Conservation (phyloP, 2,329 filamentous ascomycete genomes). For the Verticillium tricorpus region DNA sequence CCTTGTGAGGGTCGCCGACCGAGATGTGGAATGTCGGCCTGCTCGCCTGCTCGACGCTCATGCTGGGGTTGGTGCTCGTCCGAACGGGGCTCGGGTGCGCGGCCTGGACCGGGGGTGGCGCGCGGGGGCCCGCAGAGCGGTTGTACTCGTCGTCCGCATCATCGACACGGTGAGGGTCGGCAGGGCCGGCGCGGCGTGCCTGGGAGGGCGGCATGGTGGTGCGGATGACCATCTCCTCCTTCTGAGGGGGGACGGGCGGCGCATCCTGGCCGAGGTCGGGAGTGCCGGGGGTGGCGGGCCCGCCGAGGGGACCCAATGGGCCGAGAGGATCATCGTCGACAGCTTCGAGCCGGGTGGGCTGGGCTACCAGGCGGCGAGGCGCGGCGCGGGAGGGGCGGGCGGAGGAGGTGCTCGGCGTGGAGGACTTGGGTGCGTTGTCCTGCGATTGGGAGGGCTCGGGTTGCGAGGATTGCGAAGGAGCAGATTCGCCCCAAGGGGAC, state of each 20-base stretch:
- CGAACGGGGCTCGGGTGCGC: constrained; percentile 47
- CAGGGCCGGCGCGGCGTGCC: constrained; percentile 38
- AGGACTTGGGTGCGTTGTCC: constrained; percentile 21
- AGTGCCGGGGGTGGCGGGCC: constrained; percentile 28
- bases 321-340: constrained; percentile 69
- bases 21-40: constrained; percentile 88
- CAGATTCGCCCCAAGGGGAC: constrained; percentile 49
- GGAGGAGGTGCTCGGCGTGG: constrained; percentile 20
- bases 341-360: constrained; percentile 73
- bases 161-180: constrained; percentile 62
- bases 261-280: constrained; percentile 45
- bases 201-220: constrained; percentile 47
- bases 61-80: constrained; percentile 64
- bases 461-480: constrained; percentile 26
- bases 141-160: constrained; percentile 63
- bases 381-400: constrained; percentile 40
- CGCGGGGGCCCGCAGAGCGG: constrained; percentile 48
- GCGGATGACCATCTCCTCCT: constrained; percentile 60
- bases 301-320: constrained; percentile 65
- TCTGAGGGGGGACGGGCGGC: constrained; percentile 65
- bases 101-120: constrained; percentile 61
- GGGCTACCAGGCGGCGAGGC: constrained; percentile 63
- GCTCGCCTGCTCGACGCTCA: constrained; percentile 87
- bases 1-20: constrained; percentile 96
- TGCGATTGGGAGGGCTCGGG: constrained; percentile 25